Base-by-base conservation (phyloP, 208 protist species). In the Acanthamoeba sp. region DNA sequence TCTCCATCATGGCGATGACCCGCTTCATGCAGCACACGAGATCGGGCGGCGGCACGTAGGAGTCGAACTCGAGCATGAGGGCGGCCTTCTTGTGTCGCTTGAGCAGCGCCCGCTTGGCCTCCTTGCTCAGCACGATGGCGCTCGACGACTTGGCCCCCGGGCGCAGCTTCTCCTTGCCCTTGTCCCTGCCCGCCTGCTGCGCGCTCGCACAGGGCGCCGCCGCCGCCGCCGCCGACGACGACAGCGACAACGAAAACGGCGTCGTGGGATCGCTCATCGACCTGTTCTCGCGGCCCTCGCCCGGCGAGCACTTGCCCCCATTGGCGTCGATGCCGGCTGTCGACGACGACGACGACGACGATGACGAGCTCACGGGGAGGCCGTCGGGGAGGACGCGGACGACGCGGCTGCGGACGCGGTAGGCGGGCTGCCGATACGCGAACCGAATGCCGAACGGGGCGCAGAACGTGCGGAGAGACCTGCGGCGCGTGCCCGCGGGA, bases 1-100 rank as follows among this genome's bases (percentile, higher is more conserved):
- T 84, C 73, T 84, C 40, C 73, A 84, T 84, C 27, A 84, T 52
- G 73, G 73, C 6, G 40, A 84, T 52, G 27, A 55, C 73, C 73
- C n/a, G 10, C 42, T 84, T 84, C 73, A 84, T 84, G 73, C 73
- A 84, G 27, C 42, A 40, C 9, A 84, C 73, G 29, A 84, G 73
- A 5, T 45, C 42, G 9, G 73, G 73, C 42, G 73, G 73, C 34
- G 73, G 40, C 42, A 84, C 73, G 73, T 84, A 84, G 36, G 73
- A 45, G 29, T 84, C 73, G 40, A 52, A 84, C 42, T 84, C 73
- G 40, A 84, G 73, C 73, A 84, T 20, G 1, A 84, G 73, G 27
- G 24, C 40, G 1, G 16, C 34, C 38, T 52, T 45, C 73, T 84
- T 84, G 42, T 22, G 20, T 27, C 32, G 7, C 38, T 24, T 22